Evolutionary conservation across 176 grass and related monocot species (phyloP), one percentile per base, ranked within the genome.

Genomic region (Chrysopogon serrulatus): DNA sequence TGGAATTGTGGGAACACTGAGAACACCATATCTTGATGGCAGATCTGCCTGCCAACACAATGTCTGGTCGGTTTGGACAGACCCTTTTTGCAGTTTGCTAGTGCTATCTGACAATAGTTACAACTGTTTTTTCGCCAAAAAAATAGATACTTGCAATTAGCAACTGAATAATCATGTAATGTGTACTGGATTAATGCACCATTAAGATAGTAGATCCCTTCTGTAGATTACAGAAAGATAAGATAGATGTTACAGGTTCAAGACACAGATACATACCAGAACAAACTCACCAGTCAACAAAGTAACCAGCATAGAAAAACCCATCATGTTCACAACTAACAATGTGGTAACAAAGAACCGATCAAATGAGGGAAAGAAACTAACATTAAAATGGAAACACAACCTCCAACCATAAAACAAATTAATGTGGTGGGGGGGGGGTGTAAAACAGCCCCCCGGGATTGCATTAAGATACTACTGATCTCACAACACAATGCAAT

Each of bases 11-110:
- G 87, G 68, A 85, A 77, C 45, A 77, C 63, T 70, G 77, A 76
- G 40, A 70, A 34, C n/a, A 65, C 31, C 77, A 11, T 81, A 81
- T 85, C 87, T 76, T 40, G 48, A 71, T 48, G 34, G 77, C 77
- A 85, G 82, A 81, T 84, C 62, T 77, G 77, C 77, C 72, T 44
- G 65, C 72, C 82, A 85, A 64, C 82, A 85, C 62, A 81, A 80
- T 74, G 59, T 65, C 71, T 71, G 32, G 87, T 80, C 81, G 37
- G 75, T 74, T 79, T 74, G 72, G 78, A 76, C 71, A 74, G 45
- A 80, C 44, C 59, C 43, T 26, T 68, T 71, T 37, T 61, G 71
- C 78, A 74, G 32, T 70, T 65, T 87, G 85, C 71, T 37, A 76
- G 44, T 82, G 79, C 76, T 76, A 68, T 68, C 71, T 68, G 70